These are phyloP conservation scores for Spergularia azorica DNA, from an alignment of 179 eudicot genomes.

Conservation along the genomic window DNA sequence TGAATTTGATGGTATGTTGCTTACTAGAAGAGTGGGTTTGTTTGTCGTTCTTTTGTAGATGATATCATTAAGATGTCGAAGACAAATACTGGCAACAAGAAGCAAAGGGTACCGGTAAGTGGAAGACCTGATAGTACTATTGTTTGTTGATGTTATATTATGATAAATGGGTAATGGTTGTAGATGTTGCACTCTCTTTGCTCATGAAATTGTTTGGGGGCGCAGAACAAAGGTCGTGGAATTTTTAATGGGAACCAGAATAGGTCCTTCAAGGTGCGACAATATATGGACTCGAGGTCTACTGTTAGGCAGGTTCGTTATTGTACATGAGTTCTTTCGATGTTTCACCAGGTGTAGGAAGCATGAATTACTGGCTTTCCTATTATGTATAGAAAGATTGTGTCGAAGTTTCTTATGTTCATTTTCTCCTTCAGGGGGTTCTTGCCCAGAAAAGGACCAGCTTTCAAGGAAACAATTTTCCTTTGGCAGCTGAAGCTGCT, in stretches of 20 bases:
- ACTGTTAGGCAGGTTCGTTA: constrained; percentile 73
- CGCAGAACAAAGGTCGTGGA: constrained; percentile 64
- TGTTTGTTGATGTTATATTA: constrained; percentile 8
- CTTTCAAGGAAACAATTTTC: constrained; percentile 71
- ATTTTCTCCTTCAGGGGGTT: constrained; percentile 49
- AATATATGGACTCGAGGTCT: constrained; percentile 77
- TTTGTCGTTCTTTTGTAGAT: constrained; percentile 43
- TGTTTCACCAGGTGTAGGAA: background rate
- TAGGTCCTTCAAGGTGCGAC: constrained; percentile 53
- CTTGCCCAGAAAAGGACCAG: constrained; percentile 78
- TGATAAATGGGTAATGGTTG: background rate
- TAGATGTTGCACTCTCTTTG: background rate
- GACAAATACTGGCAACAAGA: constrained; percentile 46
- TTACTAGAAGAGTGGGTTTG: background rate
- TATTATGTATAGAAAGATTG: background rate
- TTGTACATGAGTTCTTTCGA: background rate
- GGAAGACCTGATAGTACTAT: background rate
- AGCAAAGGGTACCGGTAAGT: constrained; percentile 67
- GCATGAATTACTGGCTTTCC: background rate
- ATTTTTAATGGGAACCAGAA: constrained; percentile 49
- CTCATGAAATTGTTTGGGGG: background rate
- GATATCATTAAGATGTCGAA: constrained; percentile 96
- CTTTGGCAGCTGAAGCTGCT: constrained; percentile 68
- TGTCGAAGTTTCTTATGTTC: background rate
- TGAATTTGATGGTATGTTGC: background rate